Percentiles rank a stretch among this genome's conserved stretches.
phyloP scores from a whole-genome alignment of 2,329 filamentous ascomycete species.

The Penicillium sp. region DNA sequence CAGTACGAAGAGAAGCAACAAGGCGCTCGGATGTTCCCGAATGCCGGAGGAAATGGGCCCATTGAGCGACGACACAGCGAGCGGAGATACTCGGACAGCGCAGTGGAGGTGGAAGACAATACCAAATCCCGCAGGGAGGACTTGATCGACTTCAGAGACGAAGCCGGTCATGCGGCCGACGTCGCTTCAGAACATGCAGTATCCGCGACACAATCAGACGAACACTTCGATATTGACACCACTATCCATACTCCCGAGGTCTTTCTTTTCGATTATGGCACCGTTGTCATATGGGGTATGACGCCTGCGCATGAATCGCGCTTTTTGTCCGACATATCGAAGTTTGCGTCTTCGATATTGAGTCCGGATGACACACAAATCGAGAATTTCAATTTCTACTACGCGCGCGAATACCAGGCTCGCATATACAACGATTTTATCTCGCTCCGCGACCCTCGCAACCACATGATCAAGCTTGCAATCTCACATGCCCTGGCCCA shows the following conservation, averaged over 20 bases:
- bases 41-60: constrained; percentile 31
- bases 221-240: constrained; percentile 73
- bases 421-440: constrained; percentile 99
- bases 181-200: constrained; percentile 25
- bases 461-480: constrained; percentile 97
- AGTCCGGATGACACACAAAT: constrained; percentile 86
- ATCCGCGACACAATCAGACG: constrained; percentile 28
- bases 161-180: constrained; percentile 32
- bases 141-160: constrained; percentile 60
- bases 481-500: constrained; percentile 95
- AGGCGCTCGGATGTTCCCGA: constrained; percentile 28
- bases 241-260: constrained; percentile 89
- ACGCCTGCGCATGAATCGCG: constrained; percentile 80
- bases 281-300: constrained; percentile 99
- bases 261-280: constrained; percentile 96
- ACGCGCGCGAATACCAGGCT: constrained; percentile 95
- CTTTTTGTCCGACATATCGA: constrained; percentile 89
- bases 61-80: constrained; percentile 49
- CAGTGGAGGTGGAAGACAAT: constrained; percentile 64
- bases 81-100: constrained; percentile 67
- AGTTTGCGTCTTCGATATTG: constrained; percentile 90
- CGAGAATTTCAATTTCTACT: constrained; percentile 99
- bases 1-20: constrained; percentile 49
- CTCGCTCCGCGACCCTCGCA: constrained; percentile 84
- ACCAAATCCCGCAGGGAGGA: constrained; percentile 58